Conservation (phyloP, 1,139 yeast species). For the Arxiozyma heterogenica region DNA sequence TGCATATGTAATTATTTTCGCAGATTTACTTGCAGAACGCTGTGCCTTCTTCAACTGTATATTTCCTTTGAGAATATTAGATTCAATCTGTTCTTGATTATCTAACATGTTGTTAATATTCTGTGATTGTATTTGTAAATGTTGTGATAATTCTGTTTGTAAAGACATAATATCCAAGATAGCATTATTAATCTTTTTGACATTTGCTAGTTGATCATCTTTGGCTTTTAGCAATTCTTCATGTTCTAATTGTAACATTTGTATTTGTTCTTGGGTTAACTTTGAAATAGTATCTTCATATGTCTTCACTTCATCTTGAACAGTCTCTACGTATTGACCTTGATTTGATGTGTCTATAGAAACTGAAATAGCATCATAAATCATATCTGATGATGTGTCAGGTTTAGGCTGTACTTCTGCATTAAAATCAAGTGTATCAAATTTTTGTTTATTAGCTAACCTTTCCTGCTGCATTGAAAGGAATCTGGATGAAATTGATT, state of each 20-base stretch:
- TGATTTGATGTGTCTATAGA: background rate
- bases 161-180: conserved; percentile 72
- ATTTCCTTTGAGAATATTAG: conserved; percentile 69
- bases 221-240: conserved; percentile 53
- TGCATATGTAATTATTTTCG: conserved; percentile 52
- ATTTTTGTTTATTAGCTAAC: conserved; percentile 19
- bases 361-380: background rate
- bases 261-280: conserved; percentile 54
- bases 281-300: conserved; percentile 29
- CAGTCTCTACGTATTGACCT: conserved; percentile 17
- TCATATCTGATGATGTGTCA: background rate
- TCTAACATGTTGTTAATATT: conserved; percentile 59
- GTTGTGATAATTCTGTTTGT: conserved; percentile 69
- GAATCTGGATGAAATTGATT: conserved; percentile 20
- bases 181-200: conserved; percentile 62
- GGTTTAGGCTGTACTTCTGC: background rate
- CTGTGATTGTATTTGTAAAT: conserved; percentile 66
- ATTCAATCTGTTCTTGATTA: conserved; percentile 60
- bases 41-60: conserved; percentile 64
- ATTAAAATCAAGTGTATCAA: conserved; percentile 19
- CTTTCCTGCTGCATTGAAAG: conserved; percentile 27
- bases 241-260: conserved; percentile 64
- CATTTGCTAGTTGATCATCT: conserved; percentile 58
- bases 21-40: conserved; percentile 57
- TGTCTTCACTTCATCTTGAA: conserved; percentile 29